Conservation (phyloP, 192 early-diverging fungal species). For the Coemansia sp. region DNA sequence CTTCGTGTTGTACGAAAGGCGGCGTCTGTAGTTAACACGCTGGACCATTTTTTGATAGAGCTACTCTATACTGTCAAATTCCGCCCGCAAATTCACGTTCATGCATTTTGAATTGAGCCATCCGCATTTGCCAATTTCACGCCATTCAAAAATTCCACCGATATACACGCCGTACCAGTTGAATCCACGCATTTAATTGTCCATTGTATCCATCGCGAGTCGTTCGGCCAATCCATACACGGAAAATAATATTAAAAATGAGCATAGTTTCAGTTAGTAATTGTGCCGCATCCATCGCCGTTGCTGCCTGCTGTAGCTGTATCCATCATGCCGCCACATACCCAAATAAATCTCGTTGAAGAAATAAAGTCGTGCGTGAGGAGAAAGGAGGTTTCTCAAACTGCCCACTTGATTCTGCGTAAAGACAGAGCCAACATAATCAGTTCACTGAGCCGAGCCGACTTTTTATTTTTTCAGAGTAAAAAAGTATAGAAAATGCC, state of each 20-base stretch:
- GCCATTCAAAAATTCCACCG: not conserved
- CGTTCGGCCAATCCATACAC: not conserved
- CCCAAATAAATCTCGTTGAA: slow-evolving; percentile 7
- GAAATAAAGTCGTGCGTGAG: slow-evolving; percentile 13
- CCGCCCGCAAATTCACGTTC: not conserved
- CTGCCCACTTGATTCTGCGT: not conserved
- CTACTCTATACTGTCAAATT: slow-evolving; percentile 25
- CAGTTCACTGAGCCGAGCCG: not conserved
- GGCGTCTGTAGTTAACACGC: slow-evolving; percentile 81
- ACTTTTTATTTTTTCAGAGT: not conserved
- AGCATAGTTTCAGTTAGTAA: not conserved
- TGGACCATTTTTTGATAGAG: slow-evolving; percentile 53
- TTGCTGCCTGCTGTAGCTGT: not conserved
- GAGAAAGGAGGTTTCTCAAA: slow-evolving; percentile 16
- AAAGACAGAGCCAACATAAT: not conserved
- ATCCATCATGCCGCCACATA: slow-evolving; percentile 14
- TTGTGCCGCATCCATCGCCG: slow-evolving; percentile 12
- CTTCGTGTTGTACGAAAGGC: slow-evolving; percentile 88
- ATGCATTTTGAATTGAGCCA: not conserved
- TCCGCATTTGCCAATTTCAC: slow-evolving; percentile 3
- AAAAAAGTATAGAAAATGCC: not conserved
- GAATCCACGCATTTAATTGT: not conserved
- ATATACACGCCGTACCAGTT: not conserved
- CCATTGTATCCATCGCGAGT: not conserved
- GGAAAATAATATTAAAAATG: not conserved